phyloP scores from a whole-genome alignment of 2,329 filamentous ascomycete genomes.

The Penicillium freii region DNA sequence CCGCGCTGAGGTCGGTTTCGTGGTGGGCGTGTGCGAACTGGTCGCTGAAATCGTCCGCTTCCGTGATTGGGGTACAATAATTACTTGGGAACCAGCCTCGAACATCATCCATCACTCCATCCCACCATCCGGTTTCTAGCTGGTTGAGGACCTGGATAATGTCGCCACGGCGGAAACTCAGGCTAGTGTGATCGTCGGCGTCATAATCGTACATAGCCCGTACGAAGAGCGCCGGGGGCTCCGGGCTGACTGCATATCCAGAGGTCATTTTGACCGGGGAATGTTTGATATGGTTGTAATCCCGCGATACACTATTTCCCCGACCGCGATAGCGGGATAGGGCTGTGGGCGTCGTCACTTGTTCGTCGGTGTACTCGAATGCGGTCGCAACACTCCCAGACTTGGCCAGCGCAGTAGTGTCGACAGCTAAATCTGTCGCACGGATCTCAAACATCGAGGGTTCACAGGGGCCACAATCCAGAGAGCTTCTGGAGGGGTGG shows the following conservation, averaged over 20 bases:
- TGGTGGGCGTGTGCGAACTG: conserved; percentile 55
- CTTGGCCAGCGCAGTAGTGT: conserved; percentile 36
- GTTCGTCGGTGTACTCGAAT: conserved; percentile 46
- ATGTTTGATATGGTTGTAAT: conserved; percentile 19
- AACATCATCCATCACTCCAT: conserved; percentile 94
- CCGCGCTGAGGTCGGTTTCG: conserved; percentile 53
- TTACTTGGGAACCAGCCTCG: conserved; percentile 99
- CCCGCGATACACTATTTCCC: conserved; percentile 30
- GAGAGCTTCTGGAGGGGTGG: conserved; percentile 4
- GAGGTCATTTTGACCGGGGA: conserved; percentile 33
- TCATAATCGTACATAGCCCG: conserved; percentile 97
- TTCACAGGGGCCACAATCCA: conserved; percentile 7
- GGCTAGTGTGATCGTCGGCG: conserved; percentile 90
- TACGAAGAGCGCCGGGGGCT: conserved; percentile 69
- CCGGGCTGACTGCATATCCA: conserved; percentile 38
- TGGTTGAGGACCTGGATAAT: conserved; percentile 98
- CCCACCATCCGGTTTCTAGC: conserved; percentile 98
- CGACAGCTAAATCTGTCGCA: conserved; percentile 34
- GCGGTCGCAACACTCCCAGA: conserved; percentile 40
- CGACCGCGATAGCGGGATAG: conserved; percentile 32
- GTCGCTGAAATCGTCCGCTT: conserved; percentile 69
- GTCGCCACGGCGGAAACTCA: conserved; percentile 96
- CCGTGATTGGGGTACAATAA: conserved; percentile 85
- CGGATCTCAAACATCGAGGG: conserved; percentile 37
- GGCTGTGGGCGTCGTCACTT: conserved; percentile 32